These are phyloP conservation scores for Xylariaceae sp. DNA, from an alignment of 2,329 filamentous ascomycete species.

Conservation along the genomic window DNA sequence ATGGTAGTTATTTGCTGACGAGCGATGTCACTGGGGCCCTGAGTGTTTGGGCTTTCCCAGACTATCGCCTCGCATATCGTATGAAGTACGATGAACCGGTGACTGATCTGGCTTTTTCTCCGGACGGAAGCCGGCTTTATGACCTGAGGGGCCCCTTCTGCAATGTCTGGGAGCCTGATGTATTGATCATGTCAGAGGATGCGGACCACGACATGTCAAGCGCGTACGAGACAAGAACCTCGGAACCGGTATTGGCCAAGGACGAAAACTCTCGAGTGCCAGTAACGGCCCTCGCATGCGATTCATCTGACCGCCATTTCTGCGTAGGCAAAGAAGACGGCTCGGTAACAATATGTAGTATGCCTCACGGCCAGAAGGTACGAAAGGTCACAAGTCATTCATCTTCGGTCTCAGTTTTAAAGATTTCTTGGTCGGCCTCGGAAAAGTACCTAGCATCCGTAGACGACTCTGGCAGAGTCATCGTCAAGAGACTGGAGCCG, in stretches of 20 bases:
- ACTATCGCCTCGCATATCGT: not conserved
- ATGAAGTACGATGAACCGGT: not conserved
- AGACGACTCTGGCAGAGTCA: conserved; percentile 4
- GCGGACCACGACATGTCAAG: not conserved
- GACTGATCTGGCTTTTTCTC: not conserved
- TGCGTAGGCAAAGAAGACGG: conserved; percentile 5
- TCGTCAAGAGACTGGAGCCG: not conserved
- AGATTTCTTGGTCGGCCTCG: not conserved
- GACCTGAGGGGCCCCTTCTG: not conserved
- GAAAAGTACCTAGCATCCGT: not conserved
- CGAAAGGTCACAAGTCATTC: conserved; percentile 5
- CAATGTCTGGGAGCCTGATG: conserved; percentile 4
- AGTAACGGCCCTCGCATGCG: not conserved
- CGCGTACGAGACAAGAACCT: not conserved
- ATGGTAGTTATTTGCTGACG: not conserved
- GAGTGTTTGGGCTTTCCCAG: conserved; percentile 2
- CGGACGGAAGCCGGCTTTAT: not conserved
- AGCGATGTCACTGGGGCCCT: not conserved
- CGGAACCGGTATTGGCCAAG: not conserved
- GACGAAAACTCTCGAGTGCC: not conserved
- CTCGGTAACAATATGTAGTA: not conserved
- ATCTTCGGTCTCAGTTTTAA: not conserved
- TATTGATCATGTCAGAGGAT: not conserved
- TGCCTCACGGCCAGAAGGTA: not conserved
- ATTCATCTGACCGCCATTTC: not conserved